Conservation (phyloP, 2,329 filamentous ascomycete species). For the Beauveria varroae region DNA sequence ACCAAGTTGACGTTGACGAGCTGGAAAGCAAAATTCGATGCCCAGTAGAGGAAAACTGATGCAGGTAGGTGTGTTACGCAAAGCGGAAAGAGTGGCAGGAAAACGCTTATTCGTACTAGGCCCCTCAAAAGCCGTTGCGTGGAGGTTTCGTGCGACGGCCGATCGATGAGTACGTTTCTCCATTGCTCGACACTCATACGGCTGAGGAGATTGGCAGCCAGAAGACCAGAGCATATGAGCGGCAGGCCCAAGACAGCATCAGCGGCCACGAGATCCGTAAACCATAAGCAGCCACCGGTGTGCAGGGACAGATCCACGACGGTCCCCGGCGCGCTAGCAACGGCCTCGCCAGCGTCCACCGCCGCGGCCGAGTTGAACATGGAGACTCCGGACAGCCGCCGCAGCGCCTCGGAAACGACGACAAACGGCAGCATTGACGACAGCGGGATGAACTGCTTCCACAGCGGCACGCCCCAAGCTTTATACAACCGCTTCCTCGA, state of each 20-base stretch:
- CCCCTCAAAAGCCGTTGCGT: conserved; percentile 12
- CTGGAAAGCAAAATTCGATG: conserved; percentile 27
- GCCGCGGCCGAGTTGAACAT: conserved; percentile 14
- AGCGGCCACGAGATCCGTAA: conserved; percentile 42
- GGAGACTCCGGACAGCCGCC: conserved; percentile 34
- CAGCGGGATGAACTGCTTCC: conserved; percentile 35
- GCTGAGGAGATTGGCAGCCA: conserved; percentile 23
- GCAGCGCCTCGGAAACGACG: conserved; percentile 40
- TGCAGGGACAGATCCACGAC: conserved; percentile 30
- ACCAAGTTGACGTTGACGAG: conserved; percentile 27
- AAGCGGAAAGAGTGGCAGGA: conserved; percentile 27
- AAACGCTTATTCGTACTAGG: conserved; percentile 24
- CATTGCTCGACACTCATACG: conserved; percentile 23
- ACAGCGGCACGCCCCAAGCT: conserved; percentile 36
- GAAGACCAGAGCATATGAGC: conserved; percentile 23
- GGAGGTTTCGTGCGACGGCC: conserved; percentile 15
- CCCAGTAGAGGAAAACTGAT: conserved; percentile 35
- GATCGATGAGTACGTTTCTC: conserved; percentile 17
- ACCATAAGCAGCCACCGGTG: conserved; percentile 46
- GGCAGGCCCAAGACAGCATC: conserved; percentile 47
- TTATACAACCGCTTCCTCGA: conserved; percentile 28
- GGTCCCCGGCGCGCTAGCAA: background rate
- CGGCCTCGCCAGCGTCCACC: background rate
- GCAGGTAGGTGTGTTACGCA: conserved; percentile 29
- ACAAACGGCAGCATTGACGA: conserved; percentile 42